phyloP scores from a whole-genome alignment of 2,329 filamentous ascomycete genomes.

The Neonectria neomacrospora region DNA sequence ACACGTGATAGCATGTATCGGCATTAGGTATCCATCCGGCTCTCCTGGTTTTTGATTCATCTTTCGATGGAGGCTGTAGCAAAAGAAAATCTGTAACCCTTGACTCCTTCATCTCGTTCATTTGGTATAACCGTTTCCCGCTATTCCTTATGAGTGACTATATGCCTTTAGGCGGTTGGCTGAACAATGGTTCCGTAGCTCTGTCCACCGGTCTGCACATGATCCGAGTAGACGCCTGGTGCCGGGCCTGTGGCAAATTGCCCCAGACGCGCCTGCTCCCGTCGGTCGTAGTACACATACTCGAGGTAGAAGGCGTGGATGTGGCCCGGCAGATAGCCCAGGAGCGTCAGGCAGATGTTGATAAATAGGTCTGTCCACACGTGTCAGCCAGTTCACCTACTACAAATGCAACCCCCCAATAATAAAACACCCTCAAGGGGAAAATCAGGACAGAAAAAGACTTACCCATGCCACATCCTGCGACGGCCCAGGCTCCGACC shows the following conservation, averaged over 20 bases:
- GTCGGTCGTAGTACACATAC: slow-evolving; percentile 84
- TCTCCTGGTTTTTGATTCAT: slow-evolving; percentile 3
- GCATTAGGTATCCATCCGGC: neutral
- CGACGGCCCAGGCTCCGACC: slow-evolving; percentile 70
- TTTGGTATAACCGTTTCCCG: neutral
- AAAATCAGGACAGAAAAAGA: slow-evolving; percentile 17
- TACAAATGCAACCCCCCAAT: neutral
- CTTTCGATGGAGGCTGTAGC: neutral
- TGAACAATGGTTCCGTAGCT: slow-evolving; percentile 67
- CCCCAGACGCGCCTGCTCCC: slow-evolving; percentile 70
- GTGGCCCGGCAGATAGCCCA: slow-evolving; percentile 81
- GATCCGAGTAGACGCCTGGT: slow-evolving; percentile 77
- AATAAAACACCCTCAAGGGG: slow-evolving; percentile 7
- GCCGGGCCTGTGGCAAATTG: slow-evolving; percentile 64
- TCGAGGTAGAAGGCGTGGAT: slow-evolving; percentile 85
- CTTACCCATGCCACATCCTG: slow-evolving; percentile 70
- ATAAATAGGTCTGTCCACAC: slow-evolving; percentile 66
- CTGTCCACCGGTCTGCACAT: slow-evolving; percentile 77
- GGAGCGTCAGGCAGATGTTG: slow-evolving; percentile 73
- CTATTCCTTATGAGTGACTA: neutral
- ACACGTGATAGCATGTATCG: slow-evolving; percentile 21
- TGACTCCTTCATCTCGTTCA: neutral
- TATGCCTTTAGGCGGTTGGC: slow-evolving; percentile 31
- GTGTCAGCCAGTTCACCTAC: slow-evolving; percentile 27
- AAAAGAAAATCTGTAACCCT: neutral